phyloP scores from a whole-genome alignment of 441 rosid species.

The Raphanus hybrid region DNA sequence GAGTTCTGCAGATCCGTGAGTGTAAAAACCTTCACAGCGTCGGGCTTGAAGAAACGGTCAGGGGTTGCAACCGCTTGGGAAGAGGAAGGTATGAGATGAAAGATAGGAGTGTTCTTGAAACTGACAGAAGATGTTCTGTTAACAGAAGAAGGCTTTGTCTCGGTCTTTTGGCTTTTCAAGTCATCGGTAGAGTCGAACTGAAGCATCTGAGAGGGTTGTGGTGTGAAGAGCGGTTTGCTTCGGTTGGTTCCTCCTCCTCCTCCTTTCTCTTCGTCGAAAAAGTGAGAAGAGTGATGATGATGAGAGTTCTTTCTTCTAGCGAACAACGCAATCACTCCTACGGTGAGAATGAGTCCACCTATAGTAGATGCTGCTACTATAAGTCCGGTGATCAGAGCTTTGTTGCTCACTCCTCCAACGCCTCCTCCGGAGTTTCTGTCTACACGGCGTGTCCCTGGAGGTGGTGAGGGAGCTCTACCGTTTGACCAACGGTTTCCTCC shows the following conservation, averaged over 20 bases:
- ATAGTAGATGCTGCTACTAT: conserved; percentile 51
- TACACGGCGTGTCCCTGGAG: conserved; percentile 61
- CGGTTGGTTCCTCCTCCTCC: conserved; percentile 48
- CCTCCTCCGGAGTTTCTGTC: conserved; percentile 22
- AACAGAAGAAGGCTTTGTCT: conserved; percentile 52
- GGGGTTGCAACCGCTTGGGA: conserved; percentile 21
- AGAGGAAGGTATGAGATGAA: conserved; percentile 43
- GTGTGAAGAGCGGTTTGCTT: conserved; percentile 55
- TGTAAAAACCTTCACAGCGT: conserved; percentile 46
- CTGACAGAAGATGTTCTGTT: conserved; percentile 69
- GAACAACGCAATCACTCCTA: conserved; percentile 48
- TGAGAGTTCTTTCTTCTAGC: conserved; percentile 40
- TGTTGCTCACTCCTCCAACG: conserved; percentile 25
- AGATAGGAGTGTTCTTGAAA: conserved; percentile 49
- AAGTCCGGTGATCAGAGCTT: conserved; percentile 46
- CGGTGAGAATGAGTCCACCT: conserved; percentile 55
- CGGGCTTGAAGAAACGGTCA: conserved; percentile 44
- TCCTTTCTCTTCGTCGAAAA: conserved; percentile 77
- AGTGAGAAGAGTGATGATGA: conserved; percentile 63
- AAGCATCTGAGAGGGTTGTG: conserved; percentile 68
- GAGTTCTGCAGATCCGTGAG: conserved; percentile 69
- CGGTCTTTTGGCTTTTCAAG: conserved; percentile 50
- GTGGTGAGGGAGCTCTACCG: conserved; percentile 80
- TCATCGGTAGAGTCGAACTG: conserved; percentile 42
- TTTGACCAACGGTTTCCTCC: conserved; percentile 85